Evolutionary conservation across 352 stramenopile genomes (phyloP).

Genomic region (Blastocystis sp.): DNA sequence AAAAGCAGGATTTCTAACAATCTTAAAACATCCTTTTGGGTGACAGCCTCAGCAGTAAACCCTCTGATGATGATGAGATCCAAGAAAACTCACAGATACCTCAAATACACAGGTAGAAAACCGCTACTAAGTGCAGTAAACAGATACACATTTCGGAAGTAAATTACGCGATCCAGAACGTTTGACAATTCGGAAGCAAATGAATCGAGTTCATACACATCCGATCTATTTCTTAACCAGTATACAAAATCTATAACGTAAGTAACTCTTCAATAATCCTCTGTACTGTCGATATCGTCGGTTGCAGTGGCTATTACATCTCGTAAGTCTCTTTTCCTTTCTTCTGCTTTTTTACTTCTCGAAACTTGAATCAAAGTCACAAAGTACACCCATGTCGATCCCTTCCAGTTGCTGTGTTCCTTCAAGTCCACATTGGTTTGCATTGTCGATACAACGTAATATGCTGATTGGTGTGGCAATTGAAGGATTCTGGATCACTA

Average conservation of each 20-base stretch:
- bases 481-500: too few species aligned
- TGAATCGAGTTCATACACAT: neutral
- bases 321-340: neutral
- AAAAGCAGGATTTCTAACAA: neutral
- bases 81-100: neutral
- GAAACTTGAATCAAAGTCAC: neutral
- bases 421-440: neutral
- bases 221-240: neutral
- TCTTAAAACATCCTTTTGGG: neutral
- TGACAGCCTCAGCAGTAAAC: neutral
- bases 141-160: slow-evolving; percentile 5
- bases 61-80: neutral
- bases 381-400: slow-evolving; percentile 4
- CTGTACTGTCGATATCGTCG: neutral
- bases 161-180: neutral
- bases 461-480: too few species aligned
- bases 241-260: slow-evolving; percentile 3
- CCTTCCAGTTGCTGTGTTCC: neutral
- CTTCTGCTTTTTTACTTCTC: neutral
- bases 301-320: neutral
- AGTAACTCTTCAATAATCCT: neutral
- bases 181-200: neutral
- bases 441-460: neutral
- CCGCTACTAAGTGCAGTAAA: neutral
- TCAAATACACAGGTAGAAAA: neutral